phyloP scores from a whole-genome alignment of 371 early-diverging fungal species.

The Rhizopus arrhizus region DNA sequence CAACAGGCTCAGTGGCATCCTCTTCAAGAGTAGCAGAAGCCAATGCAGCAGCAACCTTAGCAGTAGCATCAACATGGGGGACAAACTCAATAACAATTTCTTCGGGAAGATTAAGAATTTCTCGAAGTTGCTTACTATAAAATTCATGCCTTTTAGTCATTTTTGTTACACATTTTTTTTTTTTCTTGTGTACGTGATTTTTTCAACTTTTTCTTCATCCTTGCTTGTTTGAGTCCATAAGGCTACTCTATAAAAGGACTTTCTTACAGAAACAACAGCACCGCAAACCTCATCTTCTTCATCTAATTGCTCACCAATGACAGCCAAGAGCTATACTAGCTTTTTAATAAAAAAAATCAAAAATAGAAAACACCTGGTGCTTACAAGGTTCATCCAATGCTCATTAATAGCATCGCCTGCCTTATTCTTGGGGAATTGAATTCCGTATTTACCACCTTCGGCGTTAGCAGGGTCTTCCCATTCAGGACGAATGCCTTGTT shows the following conservation, averaged over 20 bases:
- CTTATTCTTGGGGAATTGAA: conserved; percentile 76
- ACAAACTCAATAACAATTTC: conserved; percentile 49
- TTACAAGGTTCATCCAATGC: conserved; percentile 85
- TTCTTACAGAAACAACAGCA: conserved; percentile 85
- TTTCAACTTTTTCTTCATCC: conserved; percentile 62
- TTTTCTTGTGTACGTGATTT: conserved; percentile 62
- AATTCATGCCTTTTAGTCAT: not conserved
- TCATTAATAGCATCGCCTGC: conserved; percentile 77
- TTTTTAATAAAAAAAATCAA: not conserved
- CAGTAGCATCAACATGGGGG: conserved; percentile 46
- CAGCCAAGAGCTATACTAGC: conserved; percentile 71
- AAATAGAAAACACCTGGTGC: conserved; percentile 5
- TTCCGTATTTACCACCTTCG: conserved; percentile 96
- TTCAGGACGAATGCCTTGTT: conserved; percentile 95
- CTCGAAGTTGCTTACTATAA: conserved; percentile 59
- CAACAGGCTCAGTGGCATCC: not conserved
- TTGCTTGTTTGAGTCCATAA: conserved; percentile 87
- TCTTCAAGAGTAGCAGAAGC: conserved; percentile 29
- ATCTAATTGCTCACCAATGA: conserved; percentile 89
- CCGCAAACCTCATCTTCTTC: conserved; percentile 87
- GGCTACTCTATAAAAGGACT: conserved; percentile 78
- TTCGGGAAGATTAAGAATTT: conserved; percentile 46
- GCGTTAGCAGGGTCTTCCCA: conserved; percentile 99
- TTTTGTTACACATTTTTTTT: not conserved
- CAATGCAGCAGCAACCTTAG: conserved; percentile 36